Conservation (phyloP, 1,139 yeast genomes). For the Taphrina confusa region DNA sequence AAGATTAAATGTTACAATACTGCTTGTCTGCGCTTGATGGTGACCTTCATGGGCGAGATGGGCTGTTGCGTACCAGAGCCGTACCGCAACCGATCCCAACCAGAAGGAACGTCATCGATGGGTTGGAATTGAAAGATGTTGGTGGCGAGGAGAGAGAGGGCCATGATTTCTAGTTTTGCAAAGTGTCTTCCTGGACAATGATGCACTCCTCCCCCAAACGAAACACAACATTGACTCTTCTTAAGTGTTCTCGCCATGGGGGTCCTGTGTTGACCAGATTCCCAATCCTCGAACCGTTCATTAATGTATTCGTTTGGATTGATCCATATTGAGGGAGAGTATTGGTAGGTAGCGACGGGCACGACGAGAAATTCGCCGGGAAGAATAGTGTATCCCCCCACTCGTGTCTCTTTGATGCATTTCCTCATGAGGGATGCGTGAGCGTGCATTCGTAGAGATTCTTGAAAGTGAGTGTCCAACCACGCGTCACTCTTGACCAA, state of each 20-base stretch:
- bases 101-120: not conserved
- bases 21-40: not conserved
- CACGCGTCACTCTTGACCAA: not conserved
- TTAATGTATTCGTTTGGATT: not conserved
- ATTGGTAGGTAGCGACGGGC: not conserved
- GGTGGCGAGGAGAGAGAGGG: not conserved
- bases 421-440: conserved; percentile 1
- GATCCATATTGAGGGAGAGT: not conserved
- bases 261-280: not conserved
- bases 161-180: conserved; percentile 2
- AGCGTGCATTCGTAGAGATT: conserved; percentile 1
- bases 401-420: not conserved
- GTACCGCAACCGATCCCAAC: not conserved
- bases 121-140: not conserved
- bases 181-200: conserved; percentile 13
- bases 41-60: not conserved
- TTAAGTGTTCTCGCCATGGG: not conserved
- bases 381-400: not conserved
- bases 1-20: too few species aligned
- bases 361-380: not conserved
- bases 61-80: conserved; percentile 13
- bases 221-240: not conserved
- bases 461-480: not conserved
- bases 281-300: not conserved
- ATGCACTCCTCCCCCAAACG: conserved; percentile 10